Percentiles rank a stretch among this genome's conserved stretches.
These are phyloP conservation scores for Liquidambar formosana DNA, from an alignment of 164 flowering plant species.

Conservation along the genomic window DNA sequence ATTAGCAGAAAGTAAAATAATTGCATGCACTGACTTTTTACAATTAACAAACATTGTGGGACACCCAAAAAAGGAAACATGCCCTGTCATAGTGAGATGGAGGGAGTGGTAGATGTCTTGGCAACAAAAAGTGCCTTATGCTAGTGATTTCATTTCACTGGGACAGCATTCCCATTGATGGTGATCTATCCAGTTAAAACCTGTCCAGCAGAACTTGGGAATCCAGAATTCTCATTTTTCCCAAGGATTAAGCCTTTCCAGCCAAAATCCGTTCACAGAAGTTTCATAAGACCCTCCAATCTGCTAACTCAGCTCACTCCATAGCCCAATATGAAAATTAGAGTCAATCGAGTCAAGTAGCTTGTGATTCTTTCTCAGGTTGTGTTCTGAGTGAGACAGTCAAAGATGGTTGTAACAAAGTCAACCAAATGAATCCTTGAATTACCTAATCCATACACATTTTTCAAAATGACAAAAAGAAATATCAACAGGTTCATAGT, in stretches of 20 bases:
- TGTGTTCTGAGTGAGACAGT: not conserved
- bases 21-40: too few species aligned
- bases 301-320: not conserved
- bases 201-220: not conserved
- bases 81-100: too few species aligned
- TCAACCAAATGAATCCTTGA: not conserved
- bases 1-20: too few species aligned
- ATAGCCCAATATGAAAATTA: not conserved
- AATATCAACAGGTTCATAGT: not conserved
- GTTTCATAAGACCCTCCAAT: not conserved
- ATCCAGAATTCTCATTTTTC: too few species aligned
- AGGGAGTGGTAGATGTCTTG: not conserved
- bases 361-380: not conserved
- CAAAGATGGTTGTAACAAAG: not conserved
- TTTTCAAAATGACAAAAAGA: not conserved
- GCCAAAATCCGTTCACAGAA: too few species aligned
- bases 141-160: not conserved
- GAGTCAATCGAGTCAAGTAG: not conserved
- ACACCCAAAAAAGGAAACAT: too few species aligned
- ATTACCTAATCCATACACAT: not conserved
- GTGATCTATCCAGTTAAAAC: not conserved
- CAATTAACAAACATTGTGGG: too few species aligned
- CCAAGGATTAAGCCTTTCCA: too few species aligned
- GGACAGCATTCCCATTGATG: not conserved
- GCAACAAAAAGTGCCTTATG: not conserved